A percentile compares a stretch with the other conserved stretches of the same genome.
phyloP scores from a whole-genome alignment of 2,329 filamentous ascomycete genomes.

The Didymella keratinophila region DNA sequence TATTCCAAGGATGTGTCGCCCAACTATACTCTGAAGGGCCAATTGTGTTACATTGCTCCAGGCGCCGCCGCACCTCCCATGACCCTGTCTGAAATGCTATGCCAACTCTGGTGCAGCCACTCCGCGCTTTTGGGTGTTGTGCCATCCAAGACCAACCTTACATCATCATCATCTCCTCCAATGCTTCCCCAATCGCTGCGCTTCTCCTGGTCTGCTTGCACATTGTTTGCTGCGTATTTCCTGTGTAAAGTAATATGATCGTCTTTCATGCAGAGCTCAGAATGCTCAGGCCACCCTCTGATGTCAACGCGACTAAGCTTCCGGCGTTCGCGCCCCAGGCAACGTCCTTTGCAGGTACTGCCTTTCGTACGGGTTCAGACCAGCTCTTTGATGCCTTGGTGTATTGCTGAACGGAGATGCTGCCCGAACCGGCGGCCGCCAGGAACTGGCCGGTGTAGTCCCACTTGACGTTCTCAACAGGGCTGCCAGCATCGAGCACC shows the following conservation, averaged over 20 bases:
- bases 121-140: constrained; percentile 2
- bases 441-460: constrained; percentile 96
- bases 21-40: constrained; percentile 19
- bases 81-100: constrained; percentile 8
- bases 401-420: constrained; percentile 89
- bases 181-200: constrained; percentile 8
- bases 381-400: constrained; percentile 86
- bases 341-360: constrained; percentile 74
- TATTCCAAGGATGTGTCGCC: constrained; percentile 18
- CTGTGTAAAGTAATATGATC: background rate
- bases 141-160: constrained; percentile 17
- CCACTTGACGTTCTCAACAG: constrained; percentile 81
- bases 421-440: constrained; percentile 79
- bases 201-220: background rate
- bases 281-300: constrained; percentile 77
- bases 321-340: constrained; percentile 80
- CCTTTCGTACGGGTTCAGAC: constrained; percentile 83
- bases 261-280: constrained; percentile 56
- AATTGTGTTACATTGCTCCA: constrained; percentile 35
- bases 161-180: constrained; percentile 5
- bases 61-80: constrained; percentile 20
- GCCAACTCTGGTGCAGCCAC: constrained; percentile 7
- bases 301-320: constrained; percentile 76
- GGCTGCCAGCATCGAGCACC: constrained; percentile 82
- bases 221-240: background rate